These are phyloP conservation scores for Conidiobolus coronatus DNA, from an alignment of 371 early-diverging fungal genomes.

Conservation along the genomic window DNA sequence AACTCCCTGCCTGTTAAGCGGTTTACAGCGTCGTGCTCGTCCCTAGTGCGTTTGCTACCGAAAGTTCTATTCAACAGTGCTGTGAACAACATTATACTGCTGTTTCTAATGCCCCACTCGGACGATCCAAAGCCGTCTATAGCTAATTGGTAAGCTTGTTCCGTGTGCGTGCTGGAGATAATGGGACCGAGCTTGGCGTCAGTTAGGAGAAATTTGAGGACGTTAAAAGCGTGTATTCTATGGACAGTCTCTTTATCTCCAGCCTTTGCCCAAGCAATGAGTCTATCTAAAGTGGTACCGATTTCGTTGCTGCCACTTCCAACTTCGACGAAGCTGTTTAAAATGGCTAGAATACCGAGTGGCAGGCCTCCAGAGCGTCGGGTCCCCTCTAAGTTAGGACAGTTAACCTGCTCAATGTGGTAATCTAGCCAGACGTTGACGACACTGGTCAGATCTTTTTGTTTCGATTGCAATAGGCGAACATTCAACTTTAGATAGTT, in stretches of 20 bases:
- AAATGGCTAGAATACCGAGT: conserved; percentile 59
- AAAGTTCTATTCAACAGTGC: conserved; percentile 58
- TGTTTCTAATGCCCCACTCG: conserved; percentile 83
- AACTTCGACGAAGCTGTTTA: conserved; percentile 16
- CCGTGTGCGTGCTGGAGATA: conserved; percentile 39
- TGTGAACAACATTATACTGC: conserved; percentile 81
- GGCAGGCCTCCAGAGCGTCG: conserved; percentile 86
- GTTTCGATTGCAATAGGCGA: background rate
- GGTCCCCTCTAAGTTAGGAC: conserved; percentile 47
- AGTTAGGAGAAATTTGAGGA: conserved; percentile 55
- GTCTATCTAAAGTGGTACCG: background rate
- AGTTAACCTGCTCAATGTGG: background rate
- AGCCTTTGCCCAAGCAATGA: conserved; percentile 9
- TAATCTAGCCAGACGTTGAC: background rate
- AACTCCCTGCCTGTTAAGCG: conserved; percentile 73
- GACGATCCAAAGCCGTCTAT: conserved; percentile 55
- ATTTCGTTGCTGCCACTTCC: background rate
- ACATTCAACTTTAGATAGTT: background rate
- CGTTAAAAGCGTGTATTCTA: conserved; percentile 78
- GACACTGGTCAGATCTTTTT: background rate
- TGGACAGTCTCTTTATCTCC: conserved; percentile 39
- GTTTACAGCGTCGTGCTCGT: conserved; percentile 45
- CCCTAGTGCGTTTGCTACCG: conserved; percentile 51
- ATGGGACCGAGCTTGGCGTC: conserved; percentile 49
- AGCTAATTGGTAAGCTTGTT: conserved; percentile 46